Percentiles rank a stretch among this genome's conserved stretches.
Evolutionary conservation across 371 early-diverging fungal genomes (phyloP).

Genomic region (Mucor irregularis): DNA sequence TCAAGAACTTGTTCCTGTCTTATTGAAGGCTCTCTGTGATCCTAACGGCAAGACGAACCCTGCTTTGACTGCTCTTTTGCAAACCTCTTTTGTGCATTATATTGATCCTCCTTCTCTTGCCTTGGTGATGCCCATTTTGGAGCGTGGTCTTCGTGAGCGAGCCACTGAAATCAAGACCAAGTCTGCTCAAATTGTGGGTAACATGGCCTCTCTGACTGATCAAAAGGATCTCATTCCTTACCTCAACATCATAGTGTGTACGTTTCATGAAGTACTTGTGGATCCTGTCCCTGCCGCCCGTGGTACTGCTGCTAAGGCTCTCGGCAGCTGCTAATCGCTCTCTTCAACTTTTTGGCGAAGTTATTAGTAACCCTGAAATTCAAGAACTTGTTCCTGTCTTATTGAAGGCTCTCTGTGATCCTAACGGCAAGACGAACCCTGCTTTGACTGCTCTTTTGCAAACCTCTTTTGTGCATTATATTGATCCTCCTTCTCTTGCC

Average conservation of each 20-base stretch:
- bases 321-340: slow-evolving; percentile 93
- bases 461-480: slow-evolving; percentile 96
- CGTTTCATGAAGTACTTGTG: slow-evolving; percentile 86
- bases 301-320: slow-evolving; percentile 89
- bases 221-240: slow-evolving; percentile 90
- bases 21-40: slow-evolving; percentile 88
- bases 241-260: too few species aligned
- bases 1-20: slow-evolving; percentile 82
- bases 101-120: slow-evolving; percentile 97
- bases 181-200: slow-evolving; percentile 96
- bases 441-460: slow-evolving; percentile 86
- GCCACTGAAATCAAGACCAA: slow-evolving; percentile 89
- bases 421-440: slow-evolving; percentile 78
- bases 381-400: slow-evolving; percentile 86
- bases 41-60: slow-evolving; percentile 83
- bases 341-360: slow-evolving; percentile 85
- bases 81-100: slow-evolving; percentile 96
- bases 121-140: slow-evolving; percentile 91
- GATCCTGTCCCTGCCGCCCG: slow-evolving; percentile 98
- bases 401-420: slow-evolving; percentile 88
- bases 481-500: slow-evolving; percentile 96
- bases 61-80: slow-evolving; percentile 83
- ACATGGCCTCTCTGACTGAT: slow-evolving; percentile 93
- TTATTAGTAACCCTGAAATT: slow-evolving; percentile 97
- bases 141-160: slow-evolving; percentile 91